Evolutionary conservation across 2,329 filamentous ascomycete species (phyloP).

Genomic region (Phialophora tarda): DNA sequence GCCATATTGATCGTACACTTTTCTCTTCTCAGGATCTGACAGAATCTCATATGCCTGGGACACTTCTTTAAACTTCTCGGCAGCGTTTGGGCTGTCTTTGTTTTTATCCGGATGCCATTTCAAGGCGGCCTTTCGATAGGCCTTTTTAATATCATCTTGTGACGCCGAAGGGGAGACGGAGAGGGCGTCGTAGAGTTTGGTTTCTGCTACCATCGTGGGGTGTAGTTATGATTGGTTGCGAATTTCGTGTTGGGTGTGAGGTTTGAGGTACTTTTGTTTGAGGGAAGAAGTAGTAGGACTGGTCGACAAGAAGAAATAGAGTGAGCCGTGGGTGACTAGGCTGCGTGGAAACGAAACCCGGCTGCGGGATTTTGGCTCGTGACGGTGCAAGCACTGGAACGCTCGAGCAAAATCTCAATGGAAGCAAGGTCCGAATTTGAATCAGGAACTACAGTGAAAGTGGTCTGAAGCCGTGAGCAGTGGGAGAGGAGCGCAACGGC

Average conservation of each 20-base stretch:
- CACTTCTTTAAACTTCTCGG: slow-evolving; percentile 97
- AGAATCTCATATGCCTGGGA: slow-evolving; percentile 98
- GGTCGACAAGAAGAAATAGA: slow-evolving; percentile 30
- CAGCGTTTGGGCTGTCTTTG: slow-evolving; percentile 81
- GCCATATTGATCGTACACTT: slow-evolving; percentile 92
- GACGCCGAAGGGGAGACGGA: slow-evolving; percentile 77
- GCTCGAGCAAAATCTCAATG: slow-evolving; percentile 28
- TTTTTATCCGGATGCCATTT: slow-evolving; percentile 99
- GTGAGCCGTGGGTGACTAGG: slow-evolving; percentile 21
- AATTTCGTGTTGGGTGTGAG: slow-evolving; percentile 26
- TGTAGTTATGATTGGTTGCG: slow-evolving; percentile 29
- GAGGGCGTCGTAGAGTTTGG: slow-evolving; percentile 90
- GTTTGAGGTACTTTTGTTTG: slow-evolving; percentile 40
- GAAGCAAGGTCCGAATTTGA: neutral
- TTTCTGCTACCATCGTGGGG: slow-evolving; percentile 84
- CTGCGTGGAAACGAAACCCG: slow-evolving; percentile 15
- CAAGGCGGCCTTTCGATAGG: slow-evolving; percentile 85
- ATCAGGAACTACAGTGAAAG: neutral
- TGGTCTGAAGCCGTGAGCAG: neutral
- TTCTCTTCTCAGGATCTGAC: slow-evolving; percentile 94
- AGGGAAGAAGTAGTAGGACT: slow-evolving; percentile 32
- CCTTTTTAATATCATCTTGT: slow-evolving; percentile 97
- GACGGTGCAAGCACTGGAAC: slow-evolving; percentile 29
- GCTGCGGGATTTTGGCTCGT: slow-evolving; percentile 33
- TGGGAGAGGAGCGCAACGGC: neutral